Evolutionary conservation across 768 basidiomycete species (phyloP).

Genomic region (Xanthoconium stramineum): DNA sequence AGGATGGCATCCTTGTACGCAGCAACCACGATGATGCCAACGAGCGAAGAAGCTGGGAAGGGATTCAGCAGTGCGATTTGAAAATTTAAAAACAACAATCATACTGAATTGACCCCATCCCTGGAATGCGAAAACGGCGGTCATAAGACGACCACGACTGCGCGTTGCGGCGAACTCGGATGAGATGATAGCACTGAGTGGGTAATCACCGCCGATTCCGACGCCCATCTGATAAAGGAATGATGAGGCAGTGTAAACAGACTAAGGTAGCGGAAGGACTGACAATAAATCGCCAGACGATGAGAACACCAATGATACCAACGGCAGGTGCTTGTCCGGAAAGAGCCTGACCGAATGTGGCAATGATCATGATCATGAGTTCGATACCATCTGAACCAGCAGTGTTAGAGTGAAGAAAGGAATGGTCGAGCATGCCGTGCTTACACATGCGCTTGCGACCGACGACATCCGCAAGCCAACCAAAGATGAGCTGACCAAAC

Average conservation of each 20-base stretch:
- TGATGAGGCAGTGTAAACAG: not conserved
- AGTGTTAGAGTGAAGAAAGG: not conserved
- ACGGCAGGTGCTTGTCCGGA: conserved; percentile 66
- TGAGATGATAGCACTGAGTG: conserved; percentile 79
- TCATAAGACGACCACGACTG: conserved; percentile 83
- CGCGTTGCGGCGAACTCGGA: conserved; percentile 83
- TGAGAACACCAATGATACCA: conserved; percentile 68
- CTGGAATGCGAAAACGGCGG: conserved; percentile 80
- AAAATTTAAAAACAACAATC: conserved; percentile 15
- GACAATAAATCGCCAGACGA: conserved; percentile 82
- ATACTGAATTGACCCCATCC: conserved; percentile 84
- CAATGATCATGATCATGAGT: conserved; percentile 78
- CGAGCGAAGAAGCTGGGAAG: conserved; percentile 55
- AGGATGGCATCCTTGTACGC: conserved; percentile 68
- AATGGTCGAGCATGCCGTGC: conserved; percentile 22
- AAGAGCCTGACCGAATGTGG: conserved; percentile 76
- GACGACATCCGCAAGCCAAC: conserved; percentile 73
- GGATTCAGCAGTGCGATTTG: not conserved
- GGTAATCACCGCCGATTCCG: conserved; percentile 90
- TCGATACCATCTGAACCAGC: conserved; percentile 41
- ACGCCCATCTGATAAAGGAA: conserved; percentile 54
- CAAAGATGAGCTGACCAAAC: conserved; percentile 73
- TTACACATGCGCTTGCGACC: conserved; percentile 80
- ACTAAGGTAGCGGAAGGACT: conserved; percentile 10
- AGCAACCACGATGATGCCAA: conserved; percentile 58